Percentiles rank a stretch among this genome's conserved stretches.
phyloP scores from a whole-genome alignment of 805 yeast genomes.

The Saturnispora kantuleensis region DNA sequence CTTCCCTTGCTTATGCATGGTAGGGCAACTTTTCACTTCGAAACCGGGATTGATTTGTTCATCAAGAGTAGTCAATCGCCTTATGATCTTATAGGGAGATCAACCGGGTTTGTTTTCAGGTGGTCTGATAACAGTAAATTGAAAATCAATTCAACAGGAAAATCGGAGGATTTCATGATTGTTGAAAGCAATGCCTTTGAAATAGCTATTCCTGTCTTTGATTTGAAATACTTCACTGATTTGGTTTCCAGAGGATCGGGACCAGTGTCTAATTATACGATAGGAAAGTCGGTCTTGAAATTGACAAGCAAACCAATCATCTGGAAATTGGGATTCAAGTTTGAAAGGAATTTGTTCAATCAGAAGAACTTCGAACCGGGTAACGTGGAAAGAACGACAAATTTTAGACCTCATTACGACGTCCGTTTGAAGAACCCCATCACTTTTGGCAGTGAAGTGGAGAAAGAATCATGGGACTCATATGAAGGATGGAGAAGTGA shows the following conservation, averaged over 20 bases:
- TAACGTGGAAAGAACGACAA: conserved; percentile 30
- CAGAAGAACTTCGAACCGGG: conserved; percentile 28
- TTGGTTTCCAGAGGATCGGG: conserved; percentile 10
- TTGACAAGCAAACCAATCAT: conserved; percentile 51
- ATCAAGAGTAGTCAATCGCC: conserved; percentile 55
- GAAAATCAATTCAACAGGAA: conserved; percentile 39
- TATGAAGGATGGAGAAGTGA: conserved; percentile 73
- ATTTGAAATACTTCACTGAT: conserved; percentile 24
- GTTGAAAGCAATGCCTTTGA: conserved; percentile 48
- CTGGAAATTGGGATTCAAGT: conserved; percentile 71
- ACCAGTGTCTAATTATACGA: conserved; percentile 30
- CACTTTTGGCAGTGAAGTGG: conserved; percentile 28
- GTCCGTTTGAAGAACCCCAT: conserved; percentile 49
- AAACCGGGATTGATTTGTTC: conserved; percentile 47
- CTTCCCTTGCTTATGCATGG: conserved; percentile 48
- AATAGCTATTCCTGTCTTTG: conserved; percentile 45
- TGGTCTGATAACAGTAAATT: conserved; percentile 50
- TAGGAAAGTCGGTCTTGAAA: conserved; percentile 45
- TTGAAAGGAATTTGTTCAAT: conserved; percentile 49
- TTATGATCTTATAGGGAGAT: conserved; percentile 43
- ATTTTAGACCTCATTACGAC: conserved; percentile 51
- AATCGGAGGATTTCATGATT: conserved; percentile 40
- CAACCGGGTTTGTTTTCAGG: conserved; percentile 55
- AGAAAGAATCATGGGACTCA: conserved; percentile 57
- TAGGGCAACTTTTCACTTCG: conserved; percentile 35